phyloP scores from a whole-genome alignment of 768 basidiomycete species.

The Tubosaeta sp. region DNA sequence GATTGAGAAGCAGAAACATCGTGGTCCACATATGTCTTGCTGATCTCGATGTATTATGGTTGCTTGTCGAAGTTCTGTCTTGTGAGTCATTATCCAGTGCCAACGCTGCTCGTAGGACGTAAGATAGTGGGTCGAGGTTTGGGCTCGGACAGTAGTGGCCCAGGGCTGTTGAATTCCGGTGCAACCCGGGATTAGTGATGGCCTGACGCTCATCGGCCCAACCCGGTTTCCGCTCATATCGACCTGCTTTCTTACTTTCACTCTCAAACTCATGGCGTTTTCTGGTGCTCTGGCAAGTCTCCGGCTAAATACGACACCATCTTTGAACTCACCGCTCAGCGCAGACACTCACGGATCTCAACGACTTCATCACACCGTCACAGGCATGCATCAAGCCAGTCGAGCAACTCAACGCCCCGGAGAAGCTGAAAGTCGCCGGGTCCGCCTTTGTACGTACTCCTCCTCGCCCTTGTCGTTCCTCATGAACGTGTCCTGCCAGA shows the following conservation, averaged over 20 bases:
- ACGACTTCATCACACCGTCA: conserved; percentile 95
- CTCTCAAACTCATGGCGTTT: conserved; percentile 58
- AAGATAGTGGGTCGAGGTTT: too few relatives aligned
- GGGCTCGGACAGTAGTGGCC: too few relatives aligned
- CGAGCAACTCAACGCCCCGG: conserved; percentile 43
- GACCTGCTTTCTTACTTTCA: background rate
- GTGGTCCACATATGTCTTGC: too few relatives aligned
- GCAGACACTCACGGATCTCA: conserved; percentile 88
- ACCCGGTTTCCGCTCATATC: background rate
- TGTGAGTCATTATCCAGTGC: too few relatives aligned
- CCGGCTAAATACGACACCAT: background rate
- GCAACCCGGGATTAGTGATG: background rate
- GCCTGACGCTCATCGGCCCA: background rate
- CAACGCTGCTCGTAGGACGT: too few relatives aligned
- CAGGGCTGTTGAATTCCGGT: too few relatives aligned
- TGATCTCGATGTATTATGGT: too few relatives aligned
- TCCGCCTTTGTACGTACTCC: conserved; percentile 38
- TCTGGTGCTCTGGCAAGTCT: conserved; percentile 75
- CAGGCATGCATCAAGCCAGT: conserved; percentile 99
- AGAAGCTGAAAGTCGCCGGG: conserved; percentile 37
- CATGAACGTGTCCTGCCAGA: conserved; percentile 44
- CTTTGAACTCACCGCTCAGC: conserved; percentile 7
- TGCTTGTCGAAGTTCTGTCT: too few relatives aligned
- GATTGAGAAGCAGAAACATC: too few relatives aligned
- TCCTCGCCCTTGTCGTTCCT: background rate